phyloP scores from a whole-genome alignment of 148 eudicot genomes.

The Cornus florida region DNA sequence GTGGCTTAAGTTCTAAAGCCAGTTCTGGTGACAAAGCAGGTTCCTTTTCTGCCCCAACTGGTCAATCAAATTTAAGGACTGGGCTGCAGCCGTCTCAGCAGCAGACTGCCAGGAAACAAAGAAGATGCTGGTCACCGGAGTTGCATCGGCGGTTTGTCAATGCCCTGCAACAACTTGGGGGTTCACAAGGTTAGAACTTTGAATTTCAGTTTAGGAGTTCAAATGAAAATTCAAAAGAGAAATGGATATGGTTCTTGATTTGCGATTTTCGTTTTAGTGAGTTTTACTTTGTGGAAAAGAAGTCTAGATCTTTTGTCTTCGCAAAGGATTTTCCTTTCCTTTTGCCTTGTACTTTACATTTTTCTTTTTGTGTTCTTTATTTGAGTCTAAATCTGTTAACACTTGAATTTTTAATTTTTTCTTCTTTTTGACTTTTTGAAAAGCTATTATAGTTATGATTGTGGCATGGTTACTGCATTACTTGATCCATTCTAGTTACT shows the following conservation, averaged over 20 bases:
- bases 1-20: slow-evolving; percentile 33
- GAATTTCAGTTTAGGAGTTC: no score
- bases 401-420: not conserved
- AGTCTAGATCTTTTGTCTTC: not conserved
- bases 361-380: not conserved
- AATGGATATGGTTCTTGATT: not conserved
- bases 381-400: not conserved
- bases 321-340: not conserved
- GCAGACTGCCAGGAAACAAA: slow-evolving; percentile 58
- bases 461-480: not conserved
- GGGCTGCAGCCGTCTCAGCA: slow-evolving; percentile 25
- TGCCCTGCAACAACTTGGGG: slow-evolving; percentile 82
- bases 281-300: not conserved
- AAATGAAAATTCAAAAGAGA: not conserved
- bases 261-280: not conserved
- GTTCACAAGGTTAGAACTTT: slow-evolving; percentile 67
- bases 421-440: not conserved
- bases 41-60: slow-evolving; percentile 26
- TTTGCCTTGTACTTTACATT: not conserved
- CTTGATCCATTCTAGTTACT: not conserved
- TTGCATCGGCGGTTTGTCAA: slow-evolving; percentile 70
- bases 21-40: slow-evolving; percentile 13
- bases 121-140: slow-evolving; percentile 89
- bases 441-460: not conserved
- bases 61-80: slow-evolving; percentile 27